Conservation (phyloP, 2,329 filamentous ascomycete genomes). For the Anthostomella pinea region DNA sequence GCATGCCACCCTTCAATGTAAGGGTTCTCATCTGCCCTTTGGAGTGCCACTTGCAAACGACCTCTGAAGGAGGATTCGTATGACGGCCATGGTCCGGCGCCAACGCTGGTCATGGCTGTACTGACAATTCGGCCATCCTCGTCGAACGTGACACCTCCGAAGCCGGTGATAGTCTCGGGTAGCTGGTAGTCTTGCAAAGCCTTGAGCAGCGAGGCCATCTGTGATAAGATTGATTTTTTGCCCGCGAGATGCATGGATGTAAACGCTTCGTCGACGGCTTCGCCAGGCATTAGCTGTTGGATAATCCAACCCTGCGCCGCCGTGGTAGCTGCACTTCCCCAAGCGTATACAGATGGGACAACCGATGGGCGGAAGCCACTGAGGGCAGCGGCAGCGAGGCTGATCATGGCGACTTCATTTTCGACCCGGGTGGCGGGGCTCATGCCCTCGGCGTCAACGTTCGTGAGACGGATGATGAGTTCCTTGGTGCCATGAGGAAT, state of each 20-base stretch:
- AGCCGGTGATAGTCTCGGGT: constrained; percentile 29
- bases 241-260: constrained; percentile 19
- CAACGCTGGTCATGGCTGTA: constrained; percentile 30
- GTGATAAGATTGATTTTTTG: constrained; percentile 27
- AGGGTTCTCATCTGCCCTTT: constrained; percentile 25
- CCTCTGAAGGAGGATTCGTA: constrained; percentile 27
- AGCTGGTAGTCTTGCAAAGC: constrained; percentile 31
- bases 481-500: constrained; percentile 25
- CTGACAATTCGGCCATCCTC: constrained; percentile 29
- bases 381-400: constrained; percentile 30
- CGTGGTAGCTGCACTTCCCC: constrained; percentile 18
- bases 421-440: constrained; percentile 24
- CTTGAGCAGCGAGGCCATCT: constrained; percentile 32
- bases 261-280: constrained; percentile 22
- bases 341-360: constrained; percentile 32
- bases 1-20: constrained; percentile 31
- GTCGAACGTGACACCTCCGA: constrained; percentile 33
- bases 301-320: constrained; percentile 23
- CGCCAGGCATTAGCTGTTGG: constrained; percentile 31
- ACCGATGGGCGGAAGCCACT: constrained; percentile 22
- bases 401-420: constrained; percentile 33
- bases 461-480: constrained; percentile 34
- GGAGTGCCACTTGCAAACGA: constrained; percentile 25
- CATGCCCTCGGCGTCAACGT: constrained; percentile 32
- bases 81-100: constrained; percentile 29